phyloP scores from a whole-genome alignment of 1,284 basidiomycete genomes.

The Apiotrichum siamense region DNA sequence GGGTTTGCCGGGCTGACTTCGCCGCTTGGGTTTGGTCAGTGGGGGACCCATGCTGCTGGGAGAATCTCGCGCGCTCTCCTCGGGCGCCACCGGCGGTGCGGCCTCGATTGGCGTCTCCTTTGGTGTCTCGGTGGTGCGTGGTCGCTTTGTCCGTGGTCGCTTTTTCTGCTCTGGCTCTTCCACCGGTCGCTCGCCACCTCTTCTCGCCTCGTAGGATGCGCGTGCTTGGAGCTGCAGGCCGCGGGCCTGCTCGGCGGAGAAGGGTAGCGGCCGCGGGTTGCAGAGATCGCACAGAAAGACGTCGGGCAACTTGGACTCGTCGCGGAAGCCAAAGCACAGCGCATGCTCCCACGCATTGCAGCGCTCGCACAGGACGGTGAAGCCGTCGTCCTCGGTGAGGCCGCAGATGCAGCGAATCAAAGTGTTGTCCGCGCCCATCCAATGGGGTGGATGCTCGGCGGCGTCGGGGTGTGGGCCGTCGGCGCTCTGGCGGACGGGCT shows the following conservation, averaged over 20 bases:
- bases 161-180: slow-evolving; percentile 10
- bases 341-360: slow-evolving; percentile 89
- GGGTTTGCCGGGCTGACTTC: slow-evolving; percentile 7
- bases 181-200: neutral
- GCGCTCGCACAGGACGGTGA: slow-evolving; percentile 83
- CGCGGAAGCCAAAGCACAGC: slow-evolving; percentile 70
- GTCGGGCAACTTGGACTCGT: slow-evolving; percentile 65
- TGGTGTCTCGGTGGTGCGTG: slow-evolving; percentile 4
- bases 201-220: neutral
- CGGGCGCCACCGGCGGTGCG: neutral
- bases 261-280: slow-evolving; percentile 24
- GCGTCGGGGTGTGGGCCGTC: no score
- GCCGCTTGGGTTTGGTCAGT: slow-evolving; percentile 11
- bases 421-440: slow-evolving; percentile 45
- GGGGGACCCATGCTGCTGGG: slow-evolving; percentile 13
- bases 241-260: slow-evolving; percentile 29
- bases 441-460: slow-evolving; percentile 28
- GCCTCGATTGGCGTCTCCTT: neutral
- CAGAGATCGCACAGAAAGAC: slow-evolving; percentile 46
- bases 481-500: no score
- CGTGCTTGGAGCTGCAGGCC: slow-evolving; percentile 20
- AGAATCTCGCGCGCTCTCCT: slow-evolving; percentile 6
- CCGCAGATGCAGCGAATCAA: slow-evolving; percentile 48
- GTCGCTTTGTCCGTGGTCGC: slow-evolving; percentile 17
- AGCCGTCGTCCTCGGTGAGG: slow-evolving; percentile 70